Conservation (phyloP, 768 basidiomycete genomes). For the Pholiota microspora region DNA sequence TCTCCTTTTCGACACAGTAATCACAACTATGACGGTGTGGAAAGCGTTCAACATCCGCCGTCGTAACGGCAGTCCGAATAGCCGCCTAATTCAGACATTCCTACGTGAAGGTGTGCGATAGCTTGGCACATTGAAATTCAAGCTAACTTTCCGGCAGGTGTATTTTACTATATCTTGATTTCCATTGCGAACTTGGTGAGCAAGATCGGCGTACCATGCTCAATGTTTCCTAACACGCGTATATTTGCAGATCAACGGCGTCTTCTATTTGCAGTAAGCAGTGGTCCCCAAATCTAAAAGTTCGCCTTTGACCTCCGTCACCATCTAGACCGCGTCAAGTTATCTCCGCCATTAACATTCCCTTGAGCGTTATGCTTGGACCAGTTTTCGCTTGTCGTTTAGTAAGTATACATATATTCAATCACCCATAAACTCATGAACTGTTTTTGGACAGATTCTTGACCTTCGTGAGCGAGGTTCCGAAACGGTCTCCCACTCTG, state of each 20-base stretch:
- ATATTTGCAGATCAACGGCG: conserved; percentile 62
- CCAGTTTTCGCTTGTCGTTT: conserved; percentile 79
- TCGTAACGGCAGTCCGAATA: conserved; percentile 72
- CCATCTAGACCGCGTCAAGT: conserved; percentile 68
- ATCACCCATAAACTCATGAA: conserved; percentile 1
- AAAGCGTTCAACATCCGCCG: conserved; percentile 78
- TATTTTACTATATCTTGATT: conserved; percentile 84
- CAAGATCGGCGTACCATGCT: not conserved
- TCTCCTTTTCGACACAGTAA: conserved; percentile 75
- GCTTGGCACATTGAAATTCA: not conserved
- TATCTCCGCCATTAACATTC: conserved; percentile 83
- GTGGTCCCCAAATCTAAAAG: not conserved
- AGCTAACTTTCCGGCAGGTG: conserved; percentile 39
- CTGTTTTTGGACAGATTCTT: conserved; percentile 51
- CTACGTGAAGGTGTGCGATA: conserved; percentile 64
- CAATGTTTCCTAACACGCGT: not conserved
- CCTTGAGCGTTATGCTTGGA: conserved; percentile 80
- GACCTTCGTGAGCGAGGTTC: conserved; percentile 82
- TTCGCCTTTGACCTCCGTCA: conserved; percentile 8
- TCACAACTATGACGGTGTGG: conserved; percentile 78
- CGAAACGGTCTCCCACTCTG: conserved; percentile 73
- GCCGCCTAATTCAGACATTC: conserved; percentile 80
- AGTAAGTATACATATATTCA: conserved; percentile 32
- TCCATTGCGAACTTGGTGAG: conserved; percentile 77
- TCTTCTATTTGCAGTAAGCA: conserved; percentile 80